These are phyloP conservation scores for Prorocentrum cordatum DNA, from an alignment of 169 alveolate species.

Conservation along the genomic window DNA sequence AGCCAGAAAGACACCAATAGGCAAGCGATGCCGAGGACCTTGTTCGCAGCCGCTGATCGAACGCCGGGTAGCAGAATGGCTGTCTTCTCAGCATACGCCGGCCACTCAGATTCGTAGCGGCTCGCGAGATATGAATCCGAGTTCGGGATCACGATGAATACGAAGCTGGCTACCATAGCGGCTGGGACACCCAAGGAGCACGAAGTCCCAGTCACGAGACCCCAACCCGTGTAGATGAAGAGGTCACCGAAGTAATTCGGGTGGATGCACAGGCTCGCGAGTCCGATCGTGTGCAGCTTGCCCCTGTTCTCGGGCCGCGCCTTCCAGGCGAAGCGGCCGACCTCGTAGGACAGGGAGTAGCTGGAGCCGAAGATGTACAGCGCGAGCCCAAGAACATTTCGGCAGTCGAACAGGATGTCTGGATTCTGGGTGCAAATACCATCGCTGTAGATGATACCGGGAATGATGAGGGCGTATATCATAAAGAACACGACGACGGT, in stretches of 20 bases:
- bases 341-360: slow-evolving; percentile 31
- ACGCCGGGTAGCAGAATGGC: no score
- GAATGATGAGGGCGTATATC: background rate
- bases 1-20: no score
- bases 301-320: slow-evolving; percentile 50
- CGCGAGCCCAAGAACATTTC: background rate
- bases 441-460: background rate
- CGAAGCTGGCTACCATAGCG: background rate
- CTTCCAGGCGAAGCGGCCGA: slow-evolving; percentile 60
- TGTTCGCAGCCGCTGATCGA: no score
- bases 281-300: slow-evolving; percentile 52
- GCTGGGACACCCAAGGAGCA: slow-evolving; percentile 24
- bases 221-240: slow-evolving; percentile 69
- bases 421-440: background rate
- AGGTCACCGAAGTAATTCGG: slow-evolving; percentile 69
- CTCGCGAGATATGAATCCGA: slow-evolving; percentile 19
- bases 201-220: slow-evolving; percentile 13
- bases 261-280: slow-evolving; percentile 17
- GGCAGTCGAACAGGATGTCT: background rate
- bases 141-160: slow-evolving; percentile 1
- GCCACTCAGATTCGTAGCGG: no score
- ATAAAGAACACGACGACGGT: background rate
- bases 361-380: slow-evolving; percentile 15
- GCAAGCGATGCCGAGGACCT: no score
- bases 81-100: no score